Base-by-base conservation (phyloP, 108 stramenopile genomes). In the Poteriospumella lacustris region DNA sequence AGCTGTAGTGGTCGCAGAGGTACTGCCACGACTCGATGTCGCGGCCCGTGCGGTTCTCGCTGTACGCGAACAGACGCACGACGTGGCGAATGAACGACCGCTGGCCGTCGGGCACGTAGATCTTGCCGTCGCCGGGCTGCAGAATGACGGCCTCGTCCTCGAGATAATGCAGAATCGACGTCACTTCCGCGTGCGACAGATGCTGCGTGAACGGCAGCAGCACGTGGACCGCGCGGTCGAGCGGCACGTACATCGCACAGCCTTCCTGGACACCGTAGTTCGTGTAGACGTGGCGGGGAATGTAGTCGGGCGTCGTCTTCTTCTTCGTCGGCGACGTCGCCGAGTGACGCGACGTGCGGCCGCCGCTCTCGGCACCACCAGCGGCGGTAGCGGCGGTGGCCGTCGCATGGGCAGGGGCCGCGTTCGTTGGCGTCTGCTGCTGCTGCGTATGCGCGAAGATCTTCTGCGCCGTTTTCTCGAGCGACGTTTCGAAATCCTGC, bases 1-100 rank as follows among this genome's bases (percentile, higher is more conserved):
- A n/a, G n/a, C n/a, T n/a, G n/a, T n/a, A n/a, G n/a, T n/a, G n/a
- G n/a, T n/a, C n/a, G n/a, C n/a, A 15, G 15, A 52, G 47, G 15
- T 9, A 15, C 47, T 52, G 15, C 47, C 58, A 58, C 1, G 75
- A 31, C 42, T 79, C 79, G 82, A 85, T 83, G 43, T 77, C 60
- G 40, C 56, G 59, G 42, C 76, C 76, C 24, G 76, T 33, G 1
- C 68, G 2, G 1, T 44, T 39, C 12, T 82, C 29, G 26, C 80
- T 75, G 29, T 85, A 76, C 84, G 82, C 80, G 40, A 83, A 39
- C 73, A 85, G 73, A 5, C 79, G 42, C 79, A 80, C 56, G 33
- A 19, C 28, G 38, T 24, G 43, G 2, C 79, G 39, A 42, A 81
- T 52, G 59, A 81, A 44, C 39, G 36, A 42, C 43, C 68, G 5